A percentile compares a stretch with the other conserved stretches of the same genome.
Conservation (phyloP, 2,329 filamentous ascomycete genomes). For the Fonsecaea erecta region DNA sequence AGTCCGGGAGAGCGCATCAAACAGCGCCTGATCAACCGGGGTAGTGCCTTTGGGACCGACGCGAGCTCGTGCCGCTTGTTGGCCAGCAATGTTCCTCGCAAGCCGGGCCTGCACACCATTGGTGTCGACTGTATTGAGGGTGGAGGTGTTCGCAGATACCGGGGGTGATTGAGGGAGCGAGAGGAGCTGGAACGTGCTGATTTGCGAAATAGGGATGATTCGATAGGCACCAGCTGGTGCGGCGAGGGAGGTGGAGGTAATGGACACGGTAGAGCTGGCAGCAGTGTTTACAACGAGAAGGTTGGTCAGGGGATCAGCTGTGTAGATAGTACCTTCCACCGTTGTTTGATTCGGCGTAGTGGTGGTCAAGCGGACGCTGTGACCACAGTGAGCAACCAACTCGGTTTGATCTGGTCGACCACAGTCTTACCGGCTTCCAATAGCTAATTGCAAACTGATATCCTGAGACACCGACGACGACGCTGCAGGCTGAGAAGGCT, state of each 20-base stretch:
- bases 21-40: conserved; percentile 66
- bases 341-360: conserved; percentile 55
- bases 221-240: conserved; percentile 60
- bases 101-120: conserved; percentile 61
- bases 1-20: conserved; percentile 64
- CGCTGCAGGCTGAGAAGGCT: conserved; percentile 48
- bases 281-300: conserved; percentile 65
- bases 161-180: conserved; percentile 45
- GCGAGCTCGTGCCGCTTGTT: conserved; percentile 63
- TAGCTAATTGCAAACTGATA: conserved; percentile 61
- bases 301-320: conserved; percentile 64
- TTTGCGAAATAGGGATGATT: conserved; percentile 64
- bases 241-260: conserved; percentile 42
- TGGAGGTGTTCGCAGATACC: conserved; percentile 50
- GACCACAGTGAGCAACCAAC: conserved; percentile 39
- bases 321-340: conserved; percentile 66
- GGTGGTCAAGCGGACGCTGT: conserved; percentile 64
- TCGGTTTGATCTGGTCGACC: conserved; percentile 44
- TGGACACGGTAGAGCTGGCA: conserved; percentile 45
- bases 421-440: conserved; percentile 56
- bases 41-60: conserved; percentile 63
- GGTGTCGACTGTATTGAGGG: conserved; percentile 59
- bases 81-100: conserved; percentile 59
- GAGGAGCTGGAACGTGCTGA: conserved; percentile 62
- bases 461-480: conserved; percentile 56